Evolutionary conservation across 371 early-diverging fungal species (phyloP).

Genomic region (Capillidium heterosporum): DNA sequence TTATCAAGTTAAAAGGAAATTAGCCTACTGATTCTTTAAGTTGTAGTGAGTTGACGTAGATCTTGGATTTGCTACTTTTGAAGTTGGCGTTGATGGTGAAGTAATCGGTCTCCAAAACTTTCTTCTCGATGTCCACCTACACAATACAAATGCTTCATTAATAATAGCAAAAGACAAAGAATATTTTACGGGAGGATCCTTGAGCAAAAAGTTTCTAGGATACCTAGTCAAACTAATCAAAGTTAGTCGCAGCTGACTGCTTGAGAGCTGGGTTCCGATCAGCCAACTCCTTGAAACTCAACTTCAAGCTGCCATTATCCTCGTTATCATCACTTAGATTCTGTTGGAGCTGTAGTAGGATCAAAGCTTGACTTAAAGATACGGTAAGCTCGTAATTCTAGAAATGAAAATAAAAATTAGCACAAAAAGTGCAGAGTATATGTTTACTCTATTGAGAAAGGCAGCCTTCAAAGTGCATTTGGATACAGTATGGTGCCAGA

Average conservation of each 20-base stretch:
- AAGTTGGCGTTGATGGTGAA: slow-evolving; percentile 52
- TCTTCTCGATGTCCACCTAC: slow-evolving; percentile 14
- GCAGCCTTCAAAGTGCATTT: slow-evolving; percentile 45
- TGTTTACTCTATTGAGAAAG: too few relatives aligned
- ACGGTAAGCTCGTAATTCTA: slow-evolving; percentile 42
- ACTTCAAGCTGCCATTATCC: slow-evolving; percentile 27
- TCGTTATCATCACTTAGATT: slow-evolving; percentile 21
- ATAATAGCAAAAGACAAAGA: too few relatives aligned
- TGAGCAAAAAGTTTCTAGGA: too few relatives aligned
- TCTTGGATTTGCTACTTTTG: slow-evolving; percentile 29
- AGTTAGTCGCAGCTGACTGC: too few relatives aligned
- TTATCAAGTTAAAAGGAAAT: slow-evolving; percentile 7
- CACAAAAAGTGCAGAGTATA: not conserved
- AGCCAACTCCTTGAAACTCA: not conserved
- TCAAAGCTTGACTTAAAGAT: slow-evolving; percentile 52
- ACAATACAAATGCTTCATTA: too few relatives aligned
- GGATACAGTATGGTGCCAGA: slow-evolving; percentile 71
- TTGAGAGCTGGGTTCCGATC: too few relatives aligned
- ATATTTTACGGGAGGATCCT: too few relatives aligned
- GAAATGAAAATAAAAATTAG: not conserved
- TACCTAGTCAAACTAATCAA: slow-evolving; percentile 34
- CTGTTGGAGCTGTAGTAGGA: slow-evolving; percentile 59
- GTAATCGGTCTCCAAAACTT: slow-evolving; percentile 30
- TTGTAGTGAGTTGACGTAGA: slow-evolving; percentile 65
- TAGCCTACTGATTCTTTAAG: slow-evolving; percentile 37